Evolutionary conservation across 768 basidiomycete species (phyloP).

Genomic region (Suillus hirtellus): DNA sequence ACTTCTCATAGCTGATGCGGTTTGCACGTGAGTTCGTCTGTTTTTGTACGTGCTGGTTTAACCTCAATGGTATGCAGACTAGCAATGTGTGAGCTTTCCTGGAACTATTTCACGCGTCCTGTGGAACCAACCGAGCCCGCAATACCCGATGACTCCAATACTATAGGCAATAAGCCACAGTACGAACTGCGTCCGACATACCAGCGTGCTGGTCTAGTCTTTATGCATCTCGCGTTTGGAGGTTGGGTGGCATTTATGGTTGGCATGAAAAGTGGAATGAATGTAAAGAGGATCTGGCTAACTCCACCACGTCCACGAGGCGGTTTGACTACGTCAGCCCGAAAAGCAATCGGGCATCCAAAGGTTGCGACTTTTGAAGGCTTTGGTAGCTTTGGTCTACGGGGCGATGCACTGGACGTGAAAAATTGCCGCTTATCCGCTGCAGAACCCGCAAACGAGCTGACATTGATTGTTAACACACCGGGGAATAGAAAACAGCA

Average conservation of each 20-base stretch:
- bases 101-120: slow-evolving; percentile 28
- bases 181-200: slow-evolving; percentile 31
- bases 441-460: slow-evolving; percentile 2
- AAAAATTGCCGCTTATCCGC: slow-evolving; percentile 8
- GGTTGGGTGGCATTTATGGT: slow-evolving; percentile 30
- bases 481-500: background rate
- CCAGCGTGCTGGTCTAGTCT: slow-evolving; percentile 30
- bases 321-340: background rate
- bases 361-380: slow-evolving; percentile 9
- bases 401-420: slow-evolving; percentile 6
- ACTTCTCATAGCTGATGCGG: slow-evolving; percentile 29
- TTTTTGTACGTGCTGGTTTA: background rate
- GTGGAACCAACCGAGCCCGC: slow-evolving; percentile 12
- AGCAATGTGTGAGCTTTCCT: slow-evolving; percentile 27
- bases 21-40: slow-evolving; percentile 29
- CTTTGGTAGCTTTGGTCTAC: slow-evolving; percentile 21
- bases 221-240: slow-evolving; percentile 30
- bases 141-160: slow-evolving; percentile 15
- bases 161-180: slow-evolving; percentile 9
- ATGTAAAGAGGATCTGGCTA: slow-evolving; percentile 34
- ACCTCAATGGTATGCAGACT: slow-evolving; percentile 17
- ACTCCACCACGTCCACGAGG: slow-evolving; percentile 29
- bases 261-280: slow-evolving; percentile 26
- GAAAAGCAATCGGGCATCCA: background rate
- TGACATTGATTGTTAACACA: slow-evolving; percentile 3